Conservation (phyloP, 768 basidiomycete species). For the Rhodotorula paludigena region DNA sequence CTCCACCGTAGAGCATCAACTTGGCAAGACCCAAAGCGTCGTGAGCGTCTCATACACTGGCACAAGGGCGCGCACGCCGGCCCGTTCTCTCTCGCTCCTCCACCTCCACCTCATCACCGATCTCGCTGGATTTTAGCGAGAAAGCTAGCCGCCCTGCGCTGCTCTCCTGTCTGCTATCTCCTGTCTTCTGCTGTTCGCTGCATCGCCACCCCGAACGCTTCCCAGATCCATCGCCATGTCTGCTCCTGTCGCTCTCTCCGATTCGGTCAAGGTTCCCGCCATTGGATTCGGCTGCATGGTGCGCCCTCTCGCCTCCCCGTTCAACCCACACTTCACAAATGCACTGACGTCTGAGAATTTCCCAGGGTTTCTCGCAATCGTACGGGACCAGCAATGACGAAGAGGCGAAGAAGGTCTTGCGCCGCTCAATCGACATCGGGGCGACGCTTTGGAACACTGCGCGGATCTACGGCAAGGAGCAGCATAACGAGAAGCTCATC, state of each 20-base stretch:
- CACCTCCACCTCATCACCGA: no score
- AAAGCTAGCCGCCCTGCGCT: no score
- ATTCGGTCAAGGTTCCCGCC: background rate
- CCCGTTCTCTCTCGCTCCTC: no score
- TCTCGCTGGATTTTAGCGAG: no score
- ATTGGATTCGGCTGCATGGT: background rate
- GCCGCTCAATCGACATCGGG: slow-evolving; percentile 19
- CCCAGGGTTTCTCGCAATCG: background rate
- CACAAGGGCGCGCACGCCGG: no score
- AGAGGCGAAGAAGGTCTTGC: background rate
- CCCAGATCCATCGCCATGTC: background rate
- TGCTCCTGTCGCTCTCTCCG: background rate
- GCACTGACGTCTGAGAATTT: background rate
- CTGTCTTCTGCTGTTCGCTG: no score
- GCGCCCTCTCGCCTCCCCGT: background rate
- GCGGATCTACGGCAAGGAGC: slow-evolving; percentile 4
- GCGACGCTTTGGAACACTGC: slow-evolving; percentile 3
- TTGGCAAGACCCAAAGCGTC: no score
- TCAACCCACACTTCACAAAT: background rate
- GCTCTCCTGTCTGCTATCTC: no score
- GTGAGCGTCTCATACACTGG: no score
- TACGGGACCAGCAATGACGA: slow-evolving; percentile 11
- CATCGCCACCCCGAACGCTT: no score
- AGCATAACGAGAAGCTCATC: slow-evolving; percentile 22
- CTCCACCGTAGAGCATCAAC: no score